phyloP scores from a whole-genome alignment of 108 stramenopile species.

The Skeletonema menzelii region DNA sequence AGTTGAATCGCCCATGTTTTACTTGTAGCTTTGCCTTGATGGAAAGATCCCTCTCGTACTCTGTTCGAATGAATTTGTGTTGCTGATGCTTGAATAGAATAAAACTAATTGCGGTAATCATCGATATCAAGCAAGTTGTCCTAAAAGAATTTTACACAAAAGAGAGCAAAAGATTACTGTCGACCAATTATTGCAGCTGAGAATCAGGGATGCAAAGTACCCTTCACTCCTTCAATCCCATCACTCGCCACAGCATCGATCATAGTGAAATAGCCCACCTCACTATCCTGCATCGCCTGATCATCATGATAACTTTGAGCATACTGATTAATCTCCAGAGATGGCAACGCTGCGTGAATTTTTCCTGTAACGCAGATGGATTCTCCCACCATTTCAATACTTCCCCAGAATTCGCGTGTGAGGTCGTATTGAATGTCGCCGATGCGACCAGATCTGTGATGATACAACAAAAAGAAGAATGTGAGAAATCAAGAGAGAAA shows the following conservation, averaged over 20 bases:
- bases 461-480: background rate
- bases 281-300: slow-evolving; percentile 22
- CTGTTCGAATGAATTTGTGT: background rate
- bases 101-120: too few relatives aligned
- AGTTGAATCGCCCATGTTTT: background rate
- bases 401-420: slow-evolving; percentile 54
- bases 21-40: background rate
- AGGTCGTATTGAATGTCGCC: slow-evolving; percentile 69
- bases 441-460: slow-evolving; percentile 29
- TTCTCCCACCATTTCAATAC: slow-evolving; percentile 60
- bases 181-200: background rate
- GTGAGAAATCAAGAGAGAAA: background rate
- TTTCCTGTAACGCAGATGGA: slow-evolving; percentile 51
- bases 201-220: background rate
- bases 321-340: slow-evolving; percentile 11
- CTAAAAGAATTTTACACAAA: background rate
- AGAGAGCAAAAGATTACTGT: background rate
- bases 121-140: background rate
- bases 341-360: slow-evolving; percentile 32
- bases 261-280: slow-evolving; percentile 77
- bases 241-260: slow-evolving; percentile 65
- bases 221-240: slow-evolving; percentile 28
- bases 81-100: background rate
- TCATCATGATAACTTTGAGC: slow-evolving; percentile 38
- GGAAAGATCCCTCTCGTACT: background rate